Evolutionary conservation across 2,329 filamentous ascomycete species (phyloP), one percentile per base, ranked within the genome.

Genomic region (Rutstroemia sp.): DNA sequence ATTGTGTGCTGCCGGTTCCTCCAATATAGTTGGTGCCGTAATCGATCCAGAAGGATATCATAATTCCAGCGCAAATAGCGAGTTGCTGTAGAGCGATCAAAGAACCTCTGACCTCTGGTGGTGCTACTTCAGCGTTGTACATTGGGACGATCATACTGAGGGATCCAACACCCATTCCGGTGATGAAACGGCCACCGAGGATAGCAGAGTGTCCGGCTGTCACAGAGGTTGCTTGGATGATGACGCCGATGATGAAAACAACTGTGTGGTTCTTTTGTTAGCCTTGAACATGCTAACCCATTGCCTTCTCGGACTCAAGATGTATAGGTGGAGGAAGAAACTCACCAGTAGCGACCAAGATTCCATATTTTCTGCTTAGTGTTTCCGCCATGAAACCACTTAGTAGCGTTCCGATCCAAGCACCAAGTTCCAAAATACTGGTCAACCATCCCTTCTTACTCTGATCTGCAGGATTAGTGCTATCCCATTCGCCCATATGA

Each of bases 401-500:
- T 42, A 86, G 75, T 3, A 92, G 70, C 0, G 84, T 81, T 39
- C 88, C 88, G n/a, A 89, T 67, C 87, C 87, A 91, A 45, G 87
- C 87, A 52, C 87, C 87, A 2, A 91, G 78, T 67, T 90, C 86
- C 25, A 91, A 80, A 61, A 89, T 89, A 2, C 86, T 76, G 0
- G 79, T 82, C 5, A 84, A 67, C 80, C 79, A 83, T 16, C 80
- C 80, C 64, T 82, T 82, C 61, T 78, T 76, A 5, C 77, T 77
- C 64, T 77, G 74, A 57, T 77, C 70, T n/a, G 73, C 72, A 38
- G 70, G 64, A 58, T 75, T 71, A 45, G 75, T 62, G 2, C 73
- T 73, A 58, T 75, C 74, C 60, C 81, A 81, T 37, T 75, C 74
- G 50, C 77, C 79, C 79, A 82, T 83, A 57, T 83, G 63, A 2